These are phyloP conservation scores for Clarireedia hainanense DNA, from an alignment of 2,329 filamentous ascomycete species.

Conservation along the genomic window DNA sequence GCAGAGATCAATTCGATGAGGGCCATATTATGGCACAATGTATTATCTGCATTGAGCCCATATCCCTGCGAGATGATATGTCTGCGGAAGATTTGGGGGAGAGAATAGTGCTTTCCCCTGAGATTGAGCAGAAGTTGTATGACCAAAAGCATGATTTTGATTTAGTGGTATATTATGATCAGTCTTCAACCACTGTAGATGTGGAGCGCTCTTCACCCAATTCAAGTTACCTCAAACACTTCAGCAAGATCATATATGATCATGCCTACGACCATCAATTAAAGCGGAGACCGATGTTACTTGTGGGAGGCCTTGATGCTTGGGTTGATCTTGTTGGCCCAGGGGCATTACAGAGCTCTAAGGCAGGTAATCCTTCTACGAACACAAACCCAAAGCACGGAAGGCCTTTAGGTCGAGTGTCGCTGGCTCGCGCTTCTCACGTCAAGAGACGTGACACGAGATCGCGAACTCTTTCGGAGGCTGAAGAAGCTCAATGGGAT, in stretches of 20 bases:
- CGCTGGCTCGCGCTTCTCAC: slow-evolving; percentile 34
- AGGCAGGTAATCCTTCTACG: slow-evolving; percentile 37
- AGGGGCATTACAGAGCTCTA: slow-evolving; percentile 41
- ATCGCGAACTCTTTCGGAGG: slow-evolving; percentile 63
- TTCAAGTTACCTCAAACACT: slow-evolving; percentile 54
- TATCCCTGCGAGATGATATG: slow-evolving; percentile 61
- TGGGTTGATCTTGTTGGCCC: slow-evolving; percentile 78
- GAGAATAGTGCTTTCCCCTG: slow-evolving; percentile 61
- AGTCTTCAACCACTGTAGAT: slow-evolving; percentile 40
- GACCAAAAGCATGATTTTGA: slow-evolving; percentile 69
- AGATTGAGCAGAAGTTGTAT: slow-evolving; percentile 70
- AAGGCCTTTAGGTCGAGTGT: slow-evolving; percentile 39
- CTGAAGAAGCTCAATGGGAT: slow-evolving; percentile 77
- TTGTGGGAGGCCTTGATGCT: slow-evolving; percentile 75
- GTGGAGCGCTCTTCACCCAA: slow-evolving; percentile 33
- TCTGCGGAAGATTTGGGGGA: slow-evolving; percentile 56
- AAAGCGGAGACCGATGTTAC: slow-evolving; percentile 64
- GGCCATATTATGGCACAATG: slow-evolving; percentile 81
- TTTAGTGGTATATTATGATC: slow-evolving; percentile 85
- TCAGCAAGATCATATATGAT: slow-evolving; percentile 73
- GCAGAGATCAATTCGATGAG: slow-evolving; percentile 71
- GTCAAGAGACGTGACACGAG: slow-evolving; percentile 37
- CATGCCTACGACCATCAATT: slow-evolving; percentile 76
- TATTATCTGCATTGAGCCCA: slow-evolving; percentile 85
- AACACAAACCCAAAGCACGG: slow-evolving; percentile 31